Conservation (phyloP, 2,329 filamentous ascomycete genomes). For the Alternaria arbusti region DNA sequence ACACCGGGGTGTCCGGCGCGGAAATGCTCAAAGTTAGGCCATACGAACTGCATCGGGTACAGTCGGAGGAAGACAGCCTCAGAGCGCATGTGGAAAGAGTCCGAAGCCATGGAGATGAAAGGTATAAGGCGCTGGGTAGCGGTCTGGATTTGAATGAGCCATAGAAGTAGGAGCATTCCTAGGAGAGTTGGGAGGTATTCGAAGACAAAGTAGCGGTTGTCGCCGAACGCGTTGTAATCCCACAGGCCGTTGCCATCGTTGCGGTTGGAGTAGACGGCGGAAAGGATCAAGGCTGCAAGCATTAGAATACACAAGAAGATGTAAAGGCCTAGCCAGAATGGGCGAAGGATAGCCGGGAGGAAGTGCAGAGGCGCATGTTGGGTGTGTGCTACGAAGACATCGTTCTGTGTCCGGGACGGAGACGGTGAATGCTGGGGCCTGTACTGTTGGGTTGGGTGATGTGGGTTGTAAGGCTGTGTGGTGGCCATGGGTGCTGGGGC, state of each 20-base stretch:
- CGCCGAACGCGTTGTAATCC: conserved; percentile 72
- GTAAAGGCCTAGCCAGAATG: conserved; percentile 66
- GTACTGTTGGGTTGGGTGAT: conserved; percentile 2
- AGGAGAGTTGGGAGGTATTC: conserved; percentile 82
- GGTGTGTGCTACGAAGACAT: conserved; percentile 58
- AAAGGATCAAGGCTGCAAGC: conserved; percentile 74
- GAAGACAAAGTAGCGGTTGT: conserved; percentile 81
- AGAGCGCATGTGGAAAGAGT: conserved; percentile 64
- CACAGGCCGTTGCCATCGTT: conserved; percentile 67
- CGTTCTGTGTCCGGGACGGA: conserved; percentile 27
- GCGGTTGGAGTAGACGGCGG: conserved; percentile 57
- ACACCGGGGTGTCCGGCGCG: conserved; percentile 71
- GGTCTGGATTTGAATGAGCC: conserved; percentile 75
- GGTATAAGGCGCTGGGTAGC: conserved; percentile 79
- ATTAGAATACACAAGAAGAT: conserved; percentile 71
- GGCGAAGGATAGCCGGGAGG: conserved; percentile 73
- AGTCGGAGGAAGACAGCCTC: conserved; percentile 69
- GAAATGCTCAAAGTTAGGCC: conserved; percentile 73
- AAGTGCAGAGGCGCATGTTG: conserved; percentile 64
- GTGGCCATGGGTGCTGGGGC: conserved; percentile 10
- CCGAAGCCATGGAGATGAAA: conserved; percentile 76
- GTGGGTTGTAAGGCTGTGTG: conserved; percentile 2
- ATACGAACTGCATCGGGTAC: conserved; percentile 68
- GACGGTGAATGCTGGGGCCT: conserved; percentile 13
- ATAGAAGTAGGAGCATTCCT: conserved; percentile 74